Evolutionary conservation across 306 rosid genomes (phyloP).

Genomic region (Cercis canadensis): DNA sequence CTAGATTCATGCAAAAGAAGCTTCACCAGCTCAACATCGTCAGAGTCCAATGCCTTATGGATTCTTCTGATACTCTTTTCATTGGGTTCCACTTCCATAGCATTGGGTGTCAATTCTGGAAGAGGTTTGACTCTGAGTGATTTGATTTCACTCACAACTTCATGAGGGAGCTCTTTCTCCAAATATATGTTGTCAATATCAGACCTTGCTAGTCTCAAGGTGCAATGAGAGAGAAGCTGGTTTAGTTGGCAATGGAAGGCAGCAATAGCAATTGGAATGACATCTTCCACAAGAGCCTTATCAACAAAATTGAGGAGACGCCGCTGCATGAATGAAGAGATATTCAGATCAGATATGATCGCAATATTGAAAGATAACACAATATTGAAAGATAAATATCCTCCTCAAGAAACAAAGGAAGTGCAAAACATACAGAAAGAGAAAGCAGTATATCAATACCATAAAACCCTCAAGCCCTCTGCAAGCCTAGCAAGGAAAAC

Average conservation of each 20-base stretch:
- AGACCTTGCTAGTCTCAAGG: slow-evolving; percentile 73
- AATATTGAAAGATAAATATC: too few relatives aligned
- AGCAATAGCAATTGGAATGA: slow-evolving; percentile 72
- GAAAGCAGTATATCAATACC: not conserved
- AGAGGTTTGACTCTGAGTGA: slow-evolving; percentile 44
- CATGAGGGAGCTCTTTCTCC: slow-evolving; percentile 78
- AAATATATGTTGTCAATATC: slow-evolving; percentile 63
- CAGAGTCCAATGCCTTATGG: slow-evolving; percentile 82
- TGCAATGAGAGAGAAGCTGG: slow-evolving; percentile 66
- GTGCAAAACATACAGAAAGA: not conserved
- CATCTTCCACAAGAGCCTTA: slow-evolving; percentile 88
- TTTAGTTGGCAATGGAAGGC: slow-evolving; percentile 67
- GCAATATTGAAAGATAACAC: too few relatives aligned
- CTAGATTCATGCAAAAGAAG: slow-evolving; percentile 75
- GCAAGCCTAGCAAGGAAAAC: not conserved
- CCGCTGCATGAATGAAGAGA: slow-evolving; percentile 63
- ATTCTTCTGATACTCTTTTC: slow-evolving; percentile 68
- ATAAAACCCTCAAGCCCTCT: not conserved
- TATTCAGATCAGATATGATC: slow-evolving; percentile 31
- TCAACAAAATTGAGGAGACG: slow-evolving; percentile 78
- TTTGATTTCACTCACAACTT: slow-evolving; percentile 55
- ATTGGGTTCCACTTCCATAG: slow-evolving; percentile 52
- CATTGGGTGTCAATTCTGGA: slow-evolving; percentile 40
- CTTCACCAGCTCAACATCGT: slow-evolving; percentile 82
- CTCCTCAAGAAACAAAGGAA: not conserved